phyloP scores from a whole-genome alignment of 2,329 filamentous ascomycete species.

The Fusarium ramigenum region DNA sequence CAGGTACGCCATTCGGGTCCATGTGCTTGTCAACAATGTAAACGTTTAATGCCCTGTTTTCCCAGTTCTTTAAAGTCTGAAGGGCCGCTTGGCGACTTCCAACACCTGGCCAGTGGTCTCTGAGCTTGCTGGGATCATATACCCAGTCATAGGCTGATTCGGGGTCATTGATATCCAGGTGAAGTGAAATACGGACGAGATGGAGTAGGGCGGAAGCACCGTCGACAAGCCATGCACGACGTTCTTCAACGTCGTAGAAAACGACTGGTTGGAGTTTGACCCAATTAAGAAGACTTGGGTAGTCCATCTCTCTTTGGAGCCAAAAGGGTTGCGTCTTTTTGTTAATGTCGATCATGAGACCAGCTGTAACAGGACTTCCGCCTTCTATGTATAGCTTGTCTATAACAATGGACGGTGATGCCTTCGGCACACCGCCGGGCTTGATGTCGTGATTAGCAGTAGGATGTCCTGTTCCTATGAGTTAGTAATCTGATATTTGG shows the following conservation, averaged over 20 bases:
- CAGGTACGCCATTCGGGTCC: neutral
- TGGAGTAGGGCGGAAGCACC: conserved; percentile 25
- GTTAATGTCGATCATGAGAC: conserved; percentile 5
- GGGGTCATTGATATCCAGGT: neutral
- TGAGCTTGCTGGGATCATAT: neutral
- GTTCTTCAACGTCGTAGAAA: conserved; percentile 6
- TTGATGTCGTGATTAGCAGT: neutral
- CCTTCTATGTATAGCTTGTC: conserved; percentile 23
- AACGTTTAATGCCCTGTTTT: neutral
- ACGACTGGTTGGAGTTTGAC: neutral
- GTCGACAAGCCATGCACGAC: conserved; percentile 18
- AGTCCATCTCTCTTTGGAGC: conserved; percentile 19
- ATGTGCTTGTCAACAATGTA: neutral
- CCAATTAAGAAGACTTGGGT: conserved; percentile 21
- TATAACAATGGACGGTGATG: neutral
- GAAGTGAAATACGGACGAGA: conserved; percentile 15
- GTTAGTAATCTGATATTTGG: neutral
- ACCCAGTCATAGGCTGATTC: conserved; percentile 27
- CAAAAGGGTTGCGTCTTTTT: conserved; percentile 11
- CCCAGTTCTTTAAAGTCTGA: conserved; percentile 4
- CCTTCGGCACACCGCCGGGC: neutral
- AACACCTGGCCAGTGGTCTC: neutral
- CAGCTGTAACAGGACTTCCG: neutral
- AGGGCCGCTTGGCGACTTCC: conserved; percentile 2
- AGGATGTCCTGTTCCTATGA: neutral